Conservation (phyloP, 2,329 filamentous ascomycete species). For the Colletotrichum camelliae region DNA sequence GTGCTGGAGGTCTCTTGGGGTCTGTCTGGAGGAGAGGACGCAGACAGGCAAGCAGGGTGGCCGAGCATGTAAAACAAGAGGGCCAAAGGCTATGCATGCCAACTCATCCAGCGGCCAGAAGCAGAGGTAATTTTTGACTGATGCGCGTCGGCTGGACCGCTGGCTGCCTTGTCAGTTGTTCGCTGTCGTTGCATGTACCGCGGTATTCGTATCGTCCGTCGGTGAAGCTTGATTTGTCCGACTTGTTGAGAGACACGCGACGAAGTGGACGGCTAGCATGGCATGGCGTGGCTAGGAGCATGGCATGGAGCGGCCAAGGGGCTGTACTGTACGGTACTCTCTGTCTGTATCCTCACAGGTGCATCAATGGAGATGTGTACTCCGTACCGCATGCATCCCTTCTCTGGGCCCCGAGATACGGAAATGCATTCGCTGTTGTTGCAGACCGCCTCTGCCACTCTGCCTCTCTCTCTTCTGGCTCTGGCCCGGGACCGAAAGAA, state of each 20-base stretch:
- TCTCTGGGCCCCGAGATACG: neutral
- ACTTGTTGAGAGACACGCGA: slow-evolving; percentile 13
- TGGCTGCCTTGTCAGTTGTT: neutral
- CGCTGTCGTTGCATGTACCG: slow-evolving; percentile 1
- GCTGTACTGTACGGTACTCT: neutral
- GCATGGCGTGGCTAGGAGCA: neutral
- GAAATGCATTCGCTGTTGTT: neutral
- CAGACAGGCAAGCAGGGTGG: neutral
- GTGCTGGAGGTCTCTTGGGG: neutral
- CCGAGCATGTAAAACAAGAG: slow-evolving; percentile 15
- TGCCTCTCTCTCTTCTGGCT: neutral
- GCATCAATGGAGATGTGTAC: neutral
- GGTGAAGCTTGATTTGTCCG: slow-evolving; percentile 13
- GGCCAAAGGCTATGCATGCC: slow-evolving; percentile 21
- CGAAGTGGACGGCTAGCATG: neutral
- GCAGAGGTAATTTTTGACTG: neutral
- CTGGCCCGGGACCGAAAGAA: neutral
- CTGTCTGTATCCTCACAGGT: neutral
- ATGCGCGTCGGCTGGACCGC: neutral
- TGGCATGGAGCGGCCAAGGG: neutral
- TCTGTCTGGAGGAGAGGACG: neutral
- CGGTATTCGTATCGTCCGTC: neutral
- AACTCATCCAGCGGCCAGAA: slow-evolving; percentile 17
- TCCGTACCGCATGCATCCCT: neutral
- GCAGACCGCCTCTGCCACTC: neutral